Evolutionary conservation across 2,329 filamentous ascomycete genomes (phyloP).

Genomic region (Mycogone perniciosa): DNA sequence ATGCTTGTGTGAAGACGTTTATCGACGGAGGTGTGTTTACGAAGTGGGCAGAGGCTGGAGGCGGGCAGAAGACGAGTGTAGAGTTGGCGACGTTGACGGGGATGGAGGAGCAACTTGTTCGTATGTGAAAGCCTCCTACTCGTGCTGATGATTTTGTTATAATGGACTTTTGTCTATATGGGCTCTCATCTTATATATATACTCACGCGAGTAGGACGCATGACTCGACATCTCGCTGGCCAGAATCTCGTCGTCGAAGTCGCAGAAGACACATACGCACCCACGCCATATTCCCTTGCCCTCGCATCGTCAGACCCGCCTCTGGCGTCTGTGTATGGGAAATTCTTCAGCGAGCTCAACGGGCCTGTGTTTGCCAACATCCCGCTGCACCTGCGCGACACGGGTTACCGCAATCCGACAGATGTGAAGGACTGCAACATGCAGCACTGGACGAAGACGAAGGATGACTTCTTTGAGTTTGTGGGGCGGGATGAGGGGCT

Average conservation of each 20-base stretch:
- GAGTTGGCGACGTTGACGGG: conserved; percentile 28
- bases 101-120: conserved; percentile 27
- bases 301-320: conserved; percentile 22
- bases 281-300: conserved; percentile 27
- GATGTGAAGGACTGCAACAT: conserved; percentile 27
- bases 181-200: neutral
- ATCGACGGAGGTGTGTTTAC: conserved; percentile 32
- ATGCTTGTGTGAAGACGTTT: conserved; percentile 30
- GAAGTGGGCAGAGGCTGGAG: conserved; percentile 28
- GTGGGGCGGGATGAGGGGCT: conserved; percentile 24
- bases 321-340: conserved; percentile 26
- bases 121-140: conserved; percentile 16
- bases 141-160: neutral
- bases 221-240: conserved; percentile 30
- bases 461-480: conserved; percentile 26
- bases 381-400: conserved; percentile 27
- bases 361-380: conserved; percentile 25
- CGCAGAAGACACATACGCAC: conserved; percentile 27
- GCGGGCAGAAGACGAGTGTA: conserved; percentile 22
- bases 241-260: conserved; percentile 30
- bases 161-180: neutral
- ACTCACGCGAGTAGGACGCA: conserved; percentile 19
- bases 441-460: conserved; percentile 24
- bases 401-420: conserved; percentile 29
- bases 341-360: conserved; percentile 28